Evolutionary conservation across 176 grass and related monocot genomes (phyloP), one percentile per base, ranked within the genome.

Genomic region (Thinopyrum elongatum): DNA sequence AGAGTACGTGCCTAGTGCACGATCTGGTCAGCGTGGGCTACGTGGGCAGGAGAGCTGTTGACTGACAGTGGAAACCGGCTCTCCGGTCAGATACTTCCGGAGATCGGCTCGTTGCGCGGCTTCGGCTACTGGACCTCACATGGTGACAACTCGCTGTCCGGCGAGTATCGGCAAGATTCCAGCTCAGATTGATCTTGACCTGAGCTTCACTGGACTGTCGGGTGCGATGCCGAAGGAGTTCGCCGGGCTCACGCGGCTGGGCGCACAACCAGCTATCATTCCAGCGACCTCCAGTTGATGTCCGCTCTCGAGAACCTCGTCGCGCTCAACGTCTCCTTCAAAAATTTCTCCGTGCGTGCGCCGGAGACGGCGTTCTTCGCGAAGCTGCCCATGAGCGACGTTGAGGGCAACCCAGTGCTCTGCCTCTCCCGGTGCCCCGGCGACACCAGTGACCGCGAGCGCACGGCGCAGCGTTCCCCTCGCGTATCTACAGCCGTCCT

Each of bases 361-460:
- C 95, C 95, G 12, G 77, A 71, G 29, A 97, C 88, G 14, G 33
- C 86, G 4, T 97, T 97, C 90, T 97, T 94, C 86, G 86, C 88
- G 47, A 97, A 89, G 85, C 90, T 97, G 4, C 95, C 92, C 0
- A 70, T 80, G 38, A 86, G 83, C 72, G 92, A 92, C 81, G 77
- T 97, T 4, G 92, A 97, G 62, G 95, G 95, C 57, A 94, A 97
- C 84, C 92, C 95, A 0, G 74, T 19, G 0, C 81, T 97, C 17
- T 97, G 95, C 61, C 78, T 97, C 17, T 88, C 90, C 17, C 63
- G 84, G 14, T 97, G 95, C 89, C 69, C 90, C 59, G 89, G 86
- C 31, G 68, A 62, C 34, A 84, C 57, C 21, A 65, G 17, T 10
- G 88, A 83, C 74, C 33, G 77, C 3, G 85, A 81, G 22, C 29